Conservation (phyloP, 1,284 basidiomycete species). For the Abortiporus biennis region DNA sequence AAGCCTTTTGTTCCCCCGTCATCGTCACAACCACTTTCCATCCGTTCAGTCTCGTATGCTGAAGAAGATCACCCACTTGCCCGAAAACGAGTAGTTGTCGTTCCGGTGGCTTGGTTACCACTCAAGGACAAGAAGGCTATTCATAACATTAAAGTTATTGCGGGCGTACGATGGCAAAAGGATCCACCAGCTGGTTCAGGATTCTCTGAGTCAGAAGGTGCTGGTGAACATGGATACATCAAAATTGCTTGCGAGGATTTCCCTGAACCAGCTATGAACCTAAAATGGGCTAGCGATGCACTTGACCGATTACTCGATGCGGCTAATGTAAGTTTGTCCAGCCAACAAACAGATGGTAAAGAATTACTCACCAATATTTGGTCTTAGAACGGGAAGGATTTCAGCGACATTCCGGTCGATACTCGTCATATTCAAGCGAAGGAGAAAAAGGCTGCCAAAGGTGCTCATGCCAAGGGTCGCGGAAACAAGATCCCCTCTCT, state of each 20-base stretch:
- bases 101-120: slow-evolving; percentile 67
- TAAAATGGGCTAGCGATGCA: slow-evolving; percentile 82
- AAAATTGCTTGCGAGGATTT: slow-evolving; percentile 86
- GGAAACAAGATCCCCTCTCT: slow-evolving; percentile 56
- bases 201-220: slow-evolving; percentile 31
- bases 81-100: slow-evolving; percentile 66
- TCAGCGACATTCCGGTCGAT: slow-evolving; percentile 70
- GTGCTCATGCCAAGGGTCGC: slow-evolving; percentile 56
- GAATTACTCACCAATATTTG: too few relatives aligned
- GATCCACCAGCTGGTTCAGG: slow-evolving; percentile 67
- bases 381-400: too few relatives aligned
- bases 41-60: slow-evolving; percentile 73
- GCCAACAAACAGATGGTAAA: too few relatives aligned
- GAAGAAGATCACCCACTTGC: slow-evolving; percentile 68
- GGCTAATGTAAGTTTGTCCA: slow-evolving; percentile 74
- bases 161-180: slow-evolving; percentile 78
- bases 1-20: slow-evolving; percentile 69
- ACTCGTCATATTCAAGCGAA: slow-evolving; percentile 70
- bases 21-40: slow-evolving; percentile 50
- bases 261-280: slow-evolving; percentile 70
- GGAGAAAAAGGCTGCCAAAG: slow-evolving; percentile 62
- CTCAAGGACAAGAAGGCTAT: slow-evolving; percentile 54
- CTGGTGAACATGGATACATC: slow-evolving; percentile 67
- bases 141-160: slow-evolving; percentile 77
- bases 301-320: slow-evolving; percentile 66